phyloP scores from a whole-genome alignment of 768 basidiomycete genomes.

The Tricholoma sp. region DNA sequence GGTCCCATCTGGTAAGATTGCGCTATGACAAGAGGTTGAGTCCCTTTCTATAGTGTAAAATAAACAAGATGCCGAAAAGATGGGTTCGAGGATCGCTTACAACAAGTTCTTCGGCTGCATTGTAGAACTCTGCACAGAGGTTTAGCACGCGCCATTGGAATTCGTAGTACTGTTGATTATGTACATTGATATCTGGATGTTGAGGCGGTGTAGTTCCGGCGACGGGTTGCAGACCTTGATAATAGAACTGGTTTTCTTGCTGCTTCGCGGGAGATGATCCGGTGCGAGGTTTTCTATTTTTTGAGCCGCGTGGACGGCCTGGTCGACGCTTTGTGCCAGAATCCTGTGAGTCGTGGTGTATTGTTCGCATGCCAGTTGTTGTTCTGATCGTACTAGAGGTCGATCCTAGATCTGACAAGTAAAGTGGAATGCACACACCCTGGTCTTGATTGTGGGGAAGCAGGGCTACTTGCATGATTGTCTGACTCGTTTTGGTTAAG shows the following conservation, averaged over 20 bases:
- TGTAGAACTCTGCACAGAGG: constrained; percentile 81
- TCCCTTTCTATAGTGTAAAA: constrained; percentile 38
- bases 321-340: constrained; percentile 62
- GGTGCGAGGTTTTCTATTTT: constrained; percentile 53
- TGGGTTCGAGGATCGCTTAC: constrained; percentile 38
- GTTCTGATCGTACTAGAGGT: constrained; percentile 12
- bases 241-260: constrained; percentile 39
- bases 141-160: constrained; percentile 84
- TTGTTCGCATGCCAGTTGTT: constrained; percentile 20
- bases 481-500: constrained; percentile 45
- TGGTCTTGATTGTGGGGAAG: constrained; percentile 31
- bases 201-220: constrained; percentile 30
- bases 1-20: constrained; percentile 79
- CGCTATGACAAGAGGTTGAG: constrained; percentile 67
- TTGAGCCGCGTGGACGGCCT: constrained; percentile 75
- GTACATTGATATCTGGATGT: constrained; percentile 48
- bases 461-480: constrained; percentile 31
- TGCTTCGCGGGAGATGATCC: constrained; percentile 26
- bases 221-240: constrained; percentile 31
- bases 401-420: neutral
- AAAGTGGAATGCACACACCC: constrained; percentile 18
- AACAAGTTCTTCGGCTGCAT: constrained; percentile 78
- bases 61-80: constrained; percentile 11
- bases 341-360: constrained; percentile 23
- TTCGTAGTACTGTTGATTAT: constrained; percentile 78